Evolutionary conservation across 1,284 basidiomycete species (phyloP).

Genomic region (Pyrrhoderma lamaoense): DNA sequence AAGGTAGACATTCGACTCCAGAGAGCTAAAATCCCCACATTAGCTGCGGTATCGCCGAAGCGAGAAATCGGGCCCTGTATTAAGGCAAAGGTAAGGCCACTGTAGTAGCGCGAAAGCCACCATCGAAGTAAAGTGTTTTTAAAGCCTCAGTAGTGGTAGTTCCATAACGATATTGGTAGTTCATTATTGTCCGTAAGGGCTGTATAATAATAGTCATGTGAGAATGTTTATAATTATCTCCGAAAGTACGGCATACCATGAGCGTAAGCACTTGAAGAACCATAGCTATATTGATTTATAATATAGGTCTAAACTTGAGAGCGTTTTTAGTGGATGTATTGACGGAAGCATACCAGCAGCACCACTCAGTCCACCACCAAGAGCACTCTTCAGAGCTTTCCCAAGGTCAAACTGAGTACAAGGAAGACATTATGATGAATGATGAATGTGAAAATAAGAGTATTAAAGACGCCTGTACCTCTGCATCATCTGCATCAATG

Average conservation of each 20-base stretch:
- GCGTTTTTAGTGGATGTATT: background rate
- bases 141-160: slow-evolving; percentile 61
- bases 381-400: slow-evolving; percentile 67
- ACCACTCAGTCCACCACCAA: slow-evolving; percentile 81
- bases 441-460: background rate
- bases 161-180: slow-evolving; percentile 85
- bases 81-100: slow-evolving; percentile 75
- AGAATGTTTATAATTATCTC: no score
- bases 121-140: slow-evolving; percentile 64
- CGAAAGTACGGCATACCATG: slow-evolving; percentile 44
- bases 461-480: slow-evolving; percentile 36
- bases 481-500: slow-evolving; percentile 57
- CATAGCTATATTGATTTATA: slow-evolving; percentile 52
- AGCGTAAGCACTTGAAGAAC: slow-evolving; percentile 80
- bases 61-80: slow-evolving; percentile 72
- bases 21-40: slow-evolving; percentile 72
- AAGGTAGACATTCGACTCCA: slow-evolving; percentile 59
- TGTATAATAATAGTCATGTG: slow-evolving; percentile 14
- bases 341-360: slow-evolving; percentile 51
- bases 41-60: slow-evolving; percentile 87
- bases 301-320: background rate
- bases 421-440: background rate
- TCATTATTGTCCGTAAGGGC: slow-evolving; percentile 85
- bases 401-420: slow-evolving; percentile 64
- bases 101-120: slow-evolving; percentile 79